These are phyloP conservation scores for Flaveria bidentis DNA, from an alignment of 129 eudicot species.

Conservation along the genomic window DNA sequence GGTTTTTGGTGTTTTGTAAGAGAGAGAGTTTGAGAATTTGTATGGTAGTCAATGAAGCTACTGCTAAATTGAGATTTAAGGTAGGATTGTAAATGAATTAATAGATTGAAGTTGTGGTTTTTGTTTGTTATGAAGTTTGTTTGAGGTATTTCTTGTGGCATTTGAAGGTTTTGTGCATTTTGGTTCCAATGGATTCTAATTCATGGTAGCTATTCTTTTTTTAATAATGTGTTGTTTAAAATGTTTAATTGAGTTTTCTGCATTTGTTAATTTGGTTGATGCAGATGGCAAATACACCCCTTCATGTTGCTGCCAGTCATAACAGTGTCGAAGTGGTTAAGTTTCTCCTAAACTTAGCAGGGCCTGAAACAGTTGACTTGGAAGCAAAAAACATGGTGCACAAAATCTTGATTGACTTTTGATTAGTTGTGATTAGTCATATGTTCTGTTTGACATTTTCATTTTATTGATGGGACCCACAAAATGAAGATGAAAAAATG, in stretches of 20 bases:
- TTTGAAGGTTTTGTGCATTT: constrained; percentile 11
- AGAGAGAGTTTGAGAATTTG: not conserved
- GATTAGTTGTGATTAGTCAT: not conserved
- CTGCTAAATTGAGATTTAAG: not conserved
- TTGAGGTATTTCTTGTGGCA: not conserved
- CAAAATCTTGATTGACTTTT: constrained; percentile 13
- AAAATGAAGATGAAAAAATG: constrained; percentile 6
- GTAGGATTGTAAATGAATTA: not conserved
- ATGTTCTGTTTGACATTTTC: not conserved
- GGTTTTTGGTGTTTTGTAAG: constrained; percentile 2
- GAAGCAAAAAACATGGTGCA: constrained; percentile 96
- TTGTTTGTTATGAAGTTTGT: not conserved
- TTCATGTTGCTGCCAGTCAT: constrained; percentile 91
- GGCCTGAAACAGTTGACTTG: constrained; percentile 75
- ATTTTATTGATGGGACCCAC: not conserved
- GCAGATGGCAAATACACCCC: constrained; percentile 98
- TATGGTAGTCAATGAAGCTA: not conserved
- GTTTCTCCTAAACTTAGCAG: constrained; percentile 65
- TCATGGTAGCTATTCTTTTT: not conserved
- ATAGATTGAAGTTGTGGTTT: constrained; percentile 3
- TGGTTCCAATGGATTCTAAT: not conserved
- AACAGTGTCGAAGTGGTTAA: constrained; percentile 75
- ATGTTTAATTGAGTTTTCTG: not conserved
- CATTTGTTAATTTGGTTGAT: constrained; percentile 23
- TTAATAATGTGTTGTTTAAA: not conserved